Evolutionary conservation across 139 green algal genomes (phyloP), one percentile per base, ranked within the genome.

Genomic region (Coelastrella sp.): DNA sequence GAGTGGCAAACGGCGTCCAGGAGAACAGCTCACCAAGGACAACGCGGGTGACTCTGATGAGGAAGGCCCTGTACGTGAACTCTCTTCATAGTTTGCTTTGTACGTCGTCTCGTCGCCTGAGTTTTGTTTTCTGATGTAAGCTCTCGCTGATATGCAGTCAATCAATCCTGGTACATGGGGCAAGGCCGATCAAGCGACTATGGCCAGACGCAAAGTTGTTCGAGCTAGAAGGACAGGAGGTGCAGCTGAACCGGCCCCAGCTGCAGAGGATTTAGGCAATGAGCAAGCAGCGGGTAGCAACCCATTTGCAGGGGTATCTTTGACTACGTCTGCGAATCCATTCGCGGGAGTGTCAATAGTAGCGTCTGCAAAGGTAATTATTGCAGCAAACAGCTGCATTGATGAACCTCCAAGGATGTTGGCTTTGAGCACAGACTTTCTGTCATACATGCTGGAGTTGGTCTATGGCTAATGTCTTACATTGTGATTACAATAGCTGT

Each of bases 11-110:
- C 94, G 92, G 45, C 88, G 93, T 30, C 87, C 72, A 17, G 92
- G 93, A 0, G 73, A 89, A 0, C 93, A 96, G 87, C 63, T 95
- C 2, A 92, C 89, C 8, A 93, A 96, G 51, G 90, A 95, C 51
- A 89, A 95, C 69, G 72, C 27, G 5, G 83, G 79, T 0, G 88
- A 93, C 35, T 69, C 62, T 32, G 73, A 82, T 38, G 89, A 91
- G 0, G 89, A 90, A 5, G 84, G 84, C n/a, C 62, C 87, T 34
- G 82, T 88, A 67, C 35, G 75, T 41, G 6, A 5, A 48, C 45
- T 32, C n/a, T n/a, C n/a, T n/a, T n/a, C n/a, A n/a, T n/a, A n/a
- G n/a, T n/a, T n/a, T n/a, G n/a, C n/a, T n/a, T n/a, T n/a, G n/a
- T n/a, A n/a, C n/a, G n/a, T n/a, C n/a, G n/a, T n/a, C n/a, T n/a